Evolutionary conservation across 768 basidiomycete genomes (phyloP).

Genomic region (Mrakia frigida): DNA sequence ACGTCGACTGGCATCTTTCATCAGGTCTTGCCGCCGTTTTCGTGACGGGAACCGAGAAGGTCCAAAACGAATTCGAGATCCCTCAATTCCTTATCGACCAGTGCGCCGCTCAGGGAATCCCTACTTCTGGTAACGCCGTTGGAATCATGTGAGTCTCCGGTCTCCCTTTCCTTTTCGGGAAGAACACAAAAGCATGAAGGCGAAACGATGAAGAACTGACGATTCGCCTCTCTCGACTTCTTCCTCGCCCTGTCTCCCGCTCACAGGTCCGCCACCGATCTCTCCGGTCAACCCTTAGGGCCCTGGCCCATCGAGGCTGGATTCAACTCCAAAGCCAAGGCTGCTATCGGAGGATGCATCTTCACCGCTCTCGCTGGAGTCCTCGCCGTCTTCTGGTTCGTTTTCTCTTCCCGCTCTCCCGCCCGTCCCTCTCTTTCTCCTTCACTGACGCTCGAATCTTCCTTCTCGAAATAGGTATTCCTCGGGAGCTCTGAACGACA

Average conservation of each 20-base stretch:
- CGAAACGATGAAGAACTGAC: too few species aligned
- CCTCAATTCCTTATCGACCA: conserved; percentile 65
- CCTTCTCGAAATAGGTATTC: conserved; percentile 50
- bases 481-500: conserved; percentile 68
- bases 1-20: conserved; percentile 36
- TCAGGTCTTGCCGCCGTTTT: conserved; percentile 76
- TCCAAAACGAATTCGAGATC: conserved; percentile 55
- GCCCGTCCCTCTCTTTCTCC: conserved; percentile 44
- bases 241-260: neutral
- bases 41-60: conserved; percentile 69
- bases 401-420: too few species aligned
- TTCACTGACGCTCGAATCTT: neutral
- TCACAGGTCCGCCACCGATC: conserved; percentile 56
- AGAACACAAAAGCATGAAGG: neutral
- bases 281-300: conserved; percentile 54
- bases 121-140: conserved; percentile 77
- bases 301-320: conserved; percentile 53
- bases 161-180: neutral
- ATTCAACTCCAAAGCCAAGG: conserved; percentile 45
- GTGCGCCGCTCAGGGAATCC: conserved; percentile 59
- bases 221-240: neutral
- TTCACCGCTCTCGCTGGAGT: conserved; percentile 78
- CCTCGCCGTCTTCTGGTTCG: conserved; percentile 57
- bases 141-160: conserved; percentile 53
- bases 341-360: conserved; percentile 56